phyloP scores from a whole-genome alignment of 2,329 filamentous ascomycete genomes.

The Rhynchosporium secalis region DNA sequence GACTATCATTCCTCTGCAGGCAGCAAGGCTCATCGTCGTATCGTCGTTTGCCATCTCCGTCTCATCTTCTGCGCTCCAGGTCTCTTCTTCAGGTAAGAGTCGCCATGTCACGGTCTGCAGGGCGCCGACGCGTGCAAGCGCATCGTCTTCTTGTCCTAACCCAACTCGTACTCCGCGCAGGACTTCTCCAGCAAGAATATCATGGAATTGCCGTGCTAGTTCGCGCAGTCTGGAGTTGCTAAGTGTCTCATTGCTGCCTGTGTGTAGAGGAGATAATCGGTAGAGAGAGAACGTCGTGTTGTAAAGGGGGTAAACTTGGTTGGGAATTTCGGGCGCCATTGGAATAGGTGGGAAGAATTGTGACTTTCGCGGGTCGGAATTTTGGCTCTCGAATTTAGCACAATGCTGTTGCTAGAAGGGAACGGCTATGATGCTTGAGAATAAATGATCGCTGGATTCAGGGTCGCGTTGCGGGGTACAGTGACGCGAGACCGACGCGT shows the following conservation, averaged over 20 bases:
- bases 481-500: conserved; percentile 10
- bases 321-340: conserved; percentile 25
- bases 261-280: conserved; percentile 49
- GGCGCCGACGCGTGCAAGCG: conserved; percentile 42
- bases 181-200: conserved; percentile 47
- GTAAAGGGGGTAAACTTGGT: conserved; percentile 45
- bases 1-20: conserved; percentile 32
- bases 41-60: conserved; percentile 25
- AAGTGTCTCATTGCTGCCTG: conserved; percentile 40
- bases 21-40: conserved; percentile 22
- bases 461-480: conserved; percentile 7
- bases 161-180: conserved; percentile 48
- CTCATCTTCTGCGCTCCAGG: conserved; percentile 34
- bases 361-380: neutral
- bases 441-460: neutral
- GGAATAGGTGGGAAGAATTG: too few species aligned
- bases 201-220: conserved; percentile 45
- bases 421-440: neutral
- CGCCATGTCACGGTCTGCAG: conserved; percentile 46
- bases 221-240: conserved; percentile 38
- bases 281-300: conserved; percentile 47
- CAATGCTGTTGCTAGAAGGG: neutral
- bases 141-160: conserved; percentile 40
- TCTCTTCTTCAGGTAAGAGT: conserved; percentile 44
- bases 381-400: neutral